Conservation (phyloP, 495 filamentous ascomycete species). For the Talaromyces stipitatus region DNA sequence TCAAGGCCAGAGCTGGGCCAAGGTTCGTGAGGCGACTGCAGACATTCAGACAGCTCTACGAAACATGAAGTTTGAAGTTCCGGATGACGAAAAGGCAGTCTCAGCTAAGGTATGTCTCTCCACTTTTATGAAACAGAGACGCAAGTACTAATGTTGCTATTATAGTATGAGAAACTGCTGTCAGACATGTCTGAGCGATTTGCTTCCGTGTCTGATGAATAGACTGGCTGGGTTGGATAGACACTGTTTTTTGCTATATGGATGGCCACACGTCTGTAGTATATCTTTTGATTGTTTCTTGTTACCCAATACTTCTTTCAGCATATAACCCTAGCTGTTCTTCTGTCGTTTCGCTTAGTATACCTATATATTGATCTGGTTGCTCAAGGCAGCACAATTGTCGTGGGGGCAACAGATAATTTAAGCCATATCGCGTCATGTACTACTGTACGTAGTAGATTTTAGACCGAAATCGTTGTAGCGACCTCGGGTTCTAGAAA, state of each 20-base stretch:
- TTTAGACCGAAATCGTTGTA: too few species aligned
- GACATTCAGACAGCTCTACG: constrained; percentile 78
- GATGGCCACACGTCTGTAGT: constrained; percentile 8
- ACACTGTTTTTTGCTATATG: not conserved
- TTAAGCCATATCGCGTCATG: not conserved
- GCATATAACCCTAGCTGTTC: not conserved
- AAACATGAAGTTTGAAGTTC: constrained; percentile 94
- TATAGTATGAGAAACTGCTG: constrained; percentile 80
- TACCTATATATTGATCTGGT: not conserved
- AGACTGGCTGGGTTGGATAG: constrained; percentile 18
- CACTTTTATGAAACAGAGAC: not conserved
- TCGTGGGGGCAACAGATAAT: not conserved
- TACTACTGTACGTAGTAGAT: too few species aligned
- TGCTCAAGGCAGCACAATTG: constrained; percentile 4
- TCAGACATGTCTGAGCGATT: constrained; percentile 94
- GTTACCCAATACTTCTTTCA: not conserved
- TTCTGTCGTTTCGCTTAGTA: not conserved
- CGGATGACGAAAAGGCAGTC: constrained; percentile 64
- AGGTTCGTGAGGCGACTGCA: constrained; percentile 81
- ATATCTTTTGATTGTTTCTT: constrained; percentile 3
- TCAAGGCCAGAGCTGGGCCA: constrained; percentile 82
- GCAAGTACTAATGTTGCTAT: constrained; percentile 10
- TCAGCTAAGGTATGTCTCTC: constrained; percentile 59
- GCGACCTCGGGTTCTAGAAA: too few species aligned
- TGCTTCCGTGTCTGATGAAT: constrained; percentile 89